phyloP scores from a whole-genome alignment of 2,329 filamentous ascomycete species.

The Colletotrichum ledebouriae region DNA sequence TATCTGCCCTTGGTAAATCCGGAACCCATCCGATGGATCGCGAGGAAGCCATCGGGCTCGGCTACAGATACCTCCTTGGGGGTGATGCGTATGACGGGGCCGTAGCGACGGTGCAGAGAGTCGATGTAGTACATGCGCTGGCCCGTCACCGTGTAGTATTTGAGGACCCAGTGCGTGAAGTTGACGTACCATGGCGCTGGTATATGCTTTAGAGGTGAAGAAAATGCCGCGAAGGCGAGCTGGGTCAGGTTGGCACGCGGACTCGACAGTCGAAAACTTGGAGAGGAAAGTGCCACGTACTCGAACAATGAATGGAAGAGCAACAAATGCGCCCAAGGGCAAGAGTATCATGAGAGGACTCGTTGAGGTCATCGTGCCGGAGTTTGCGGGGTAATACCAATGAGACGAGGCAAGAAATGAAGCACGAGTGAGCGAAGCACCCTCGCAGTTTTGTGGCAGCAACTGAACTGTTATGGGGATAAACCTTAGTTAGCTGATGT shows the following conservation, averaged over 20 bases:
- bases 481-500: too few species aligned
- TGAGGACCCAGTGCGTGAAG: conserved; percentile 24
- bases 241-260: neutral
- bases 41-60: conserved; percentile 20
- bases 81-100: conserved; percentile 30
- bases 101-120: conserved; percentile 15
- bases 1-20: conserved; percentile 26
- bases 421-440: too few species aligned
- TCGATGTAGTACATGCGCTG: conserved; percentile 29
- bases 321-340: neutral
- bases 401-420: too few species aligned
- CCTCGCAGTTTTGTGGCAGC: too few species aligned
- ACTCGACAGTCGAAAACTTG: too few species aligned
- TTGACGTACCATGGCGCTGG: conserved; percentile 34
- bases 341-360: neutral
- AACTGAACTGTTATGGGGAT: too few species aligned
- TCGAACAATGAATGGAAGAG: neutral
- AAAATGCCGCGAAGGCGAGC: neutral
- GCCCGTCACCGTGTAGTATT: conserved; percentile 17
- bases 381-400: too few species aligned
- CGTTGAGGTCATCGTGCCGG: neutral
- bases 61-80: conserved; percentile 31
- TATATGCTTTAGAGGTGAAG: conserved; percentile 27
- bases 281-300: neutral
- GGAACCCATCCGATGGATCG: conserved; percentile 31